Conservation (phyloP, 129 eudicot genomes). For the Escallonia herrerae region DNA sequence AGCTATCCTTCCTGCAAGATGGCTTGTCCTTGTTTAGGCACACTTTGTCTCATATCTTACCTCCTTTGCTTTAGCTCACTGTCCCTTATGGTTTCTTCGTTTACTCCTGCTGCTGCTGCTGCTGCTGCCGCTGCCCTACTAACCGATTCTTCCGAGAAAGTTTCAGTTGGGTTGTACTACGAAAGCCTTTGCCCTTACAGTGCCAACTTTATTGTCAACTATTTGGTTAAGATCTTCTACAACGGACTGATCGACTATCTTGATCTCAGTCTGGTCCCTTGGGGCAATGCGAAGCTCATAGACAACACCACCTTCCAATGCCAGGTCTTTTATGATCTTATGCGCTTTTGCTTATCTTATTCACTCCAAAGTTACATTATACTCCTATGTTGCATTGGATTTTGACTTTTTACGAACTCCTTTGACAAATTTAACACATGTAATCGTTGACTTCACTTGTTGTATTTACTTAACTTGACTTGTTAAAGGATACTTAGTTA, state of each 20-base stretch:
- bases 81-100: background rate
- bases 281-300: conserved; percentile 31
- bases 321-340: conserved; percentile 21
- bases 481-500: too few species aligned
- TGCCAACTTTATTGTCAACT: conserved; percentile 21
- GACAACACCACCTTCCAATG: conserved; percentile 20
- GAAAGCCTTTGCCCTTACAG: conserved; percentile 38
- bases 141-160: conserved; percentile 12
- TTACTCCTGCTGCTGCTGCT: background rate
- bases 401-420: too few species aligned
- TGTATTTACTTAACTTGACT: too few species aligned
- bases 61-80: conserved; percentile 1
- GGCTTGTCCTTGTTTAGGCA: conserved; percentile 6
- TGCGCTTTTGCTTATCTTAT: background rate
- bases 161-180: conserved; percentile 26
- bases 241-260: conserved; percentile 26
- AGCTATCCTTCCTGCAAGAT: background rate
- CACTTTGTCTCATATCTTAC: conserved; percentile 3
- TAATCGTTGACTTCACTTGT: too few species aligned
- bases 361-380: background rate
- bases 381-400: too few species aligned
- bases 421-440: too few species aligned
- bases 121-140: background rate
- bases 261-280: conserved; percentile 31
- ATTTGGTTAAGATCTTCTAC: conserved; percentile 19